Evolutionary conservation across 2,329 filamentous ascomycete genomes (phyloP).

Genomic region (Penicillium oxalicum): DNA sequence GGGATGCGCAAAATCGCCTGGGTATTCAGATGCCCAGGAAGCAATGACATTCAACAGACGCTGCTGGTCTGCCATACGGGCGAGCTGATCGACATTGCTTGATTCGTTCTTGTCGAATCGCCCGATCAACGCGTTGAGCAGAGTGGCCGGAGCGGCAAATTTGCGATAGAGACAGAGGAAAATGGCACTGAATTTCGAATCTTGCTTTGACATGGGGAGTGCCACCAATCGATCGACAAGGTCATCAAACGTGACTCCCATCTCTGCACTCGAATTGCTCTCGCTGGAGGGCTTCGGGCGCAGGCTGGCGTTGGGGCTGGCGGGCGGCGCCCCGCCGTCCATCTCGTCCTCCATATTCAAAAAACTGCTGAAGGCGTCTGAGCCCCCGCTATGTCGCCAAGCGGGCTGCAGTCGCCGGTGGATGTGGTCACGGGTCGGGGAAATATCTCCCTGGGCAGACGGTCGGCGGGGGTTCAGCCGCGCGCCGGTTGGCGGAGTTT

Average conservation of each 20-base stretch:
- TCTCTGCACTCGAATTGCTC: slow-evolving; percentile 27
- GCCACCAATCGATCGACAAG: slow-evolving; percentile 81
- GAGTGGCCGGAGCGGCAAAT: slow-evolving; percentile 73
- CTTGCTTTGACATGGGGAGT: slow-evolving; percentile 75
- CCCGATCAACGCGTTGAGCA: slow-evolving; percentile 65
- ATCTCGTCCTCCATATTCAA: slow-evolving; percentile 41
- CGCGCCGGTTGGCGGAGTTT: slow-evolving; percentile 35
- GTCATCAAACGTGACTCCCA: slow-evolving; percentile 52
- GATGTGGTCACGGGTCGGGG: slow-evolving; percentile 26
- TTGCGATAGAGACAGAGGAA: slow-evolving; percentile 93
- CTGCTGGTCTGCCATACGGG: slow-evolving; percentile 73
- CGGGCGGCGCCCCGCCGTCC: slow-evolving; percentile 23
- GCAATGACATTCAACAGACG: slow-evolving; percentile 78
- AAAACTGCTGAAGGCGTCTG: slow-evolving; percentile 39
- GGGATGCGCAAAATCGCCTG: slow-evolving; percentile 82
- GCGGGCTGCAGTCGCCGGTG: slow-evolving; percentile 31
- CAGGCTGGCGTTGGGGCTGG: slow-evolving; percentile 26
- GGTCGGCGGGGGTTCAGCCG: slow-evolving; percentile 31
- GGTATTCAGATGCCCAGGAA: slow-evolving; percentile 84
- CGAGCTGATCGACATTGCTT: slow-evolving; percentile 65
- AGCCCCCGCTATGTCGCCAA: slow-evolving; percentile 37
- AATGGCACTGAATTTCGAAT: slow-evolving; percentile 79
- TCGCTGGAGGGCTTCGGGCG: slow-evolving; percentile 29
- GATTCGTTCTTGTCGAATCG: slow-evolving; percentile 67
- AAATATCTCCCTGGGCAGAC: slow-evolving; percentile 25